Percentiles rank a stretch among this genome's conserved stretches.
phyloP scores from a whole-genome alignment of 2,329 filamentous ascomycete species.

The Talaromyces sp. region DNA sequence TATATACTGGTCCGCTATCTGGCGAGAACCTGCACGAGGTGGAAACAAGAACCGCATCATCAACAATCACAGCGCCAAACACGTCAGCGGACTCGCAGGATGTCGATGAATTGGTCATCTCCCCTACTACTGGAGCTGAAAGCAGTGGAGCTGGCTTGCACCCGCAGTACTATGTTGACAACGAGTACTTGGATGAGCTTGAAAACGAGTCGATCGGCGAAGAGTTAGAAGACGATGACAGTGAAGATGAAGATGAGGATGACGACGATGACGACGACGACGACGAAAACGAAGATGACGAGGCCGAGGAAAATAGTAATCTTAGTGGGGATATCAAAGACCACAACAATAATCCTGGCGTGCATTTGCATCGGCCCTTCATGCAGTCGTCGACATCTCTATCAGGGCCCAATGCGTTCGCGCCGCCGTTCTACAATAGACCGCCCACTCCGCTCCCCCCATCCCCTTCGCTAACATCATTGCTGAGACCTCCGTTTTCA shows the following conservation, averaged over 20 bases:
- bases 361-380: conserved; percentile 31
- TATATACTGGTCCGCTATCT: neutral
- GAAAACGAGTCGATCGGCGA: conserved; percentile 8
- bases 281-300: conserved; percentile 11
- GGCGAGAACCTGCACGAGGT: neutral
- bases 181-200: conserved; percentile 30
- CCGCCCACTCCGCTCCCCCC: conserved; percentile 93
- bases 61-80: neutral
- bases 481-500: conserved; percentile 68
- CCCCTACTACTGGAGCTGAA: conserved; percentile 21
- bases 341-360: conserved; percentile 21
- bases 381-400: conserved; percentile 38
- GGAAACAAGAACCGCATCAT: neutral
- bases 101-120: neutral
- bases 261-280: conserved; percentile 14
- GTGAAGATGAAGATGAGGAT: conserved; percentile 11
- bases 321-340: neutral
- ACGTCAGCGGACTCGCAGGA: conserved; percentile 3
- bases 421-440: conserved; percentile 91
- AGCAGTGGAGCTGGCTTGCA: conserved; percentile 40
- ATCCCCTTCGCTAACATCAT: conserved; percentile 84
- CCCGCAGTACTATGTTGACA: conserved; percentile 40
- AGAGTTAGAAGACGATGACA: conserved; percentile 9
- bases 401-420: conserved; percentile 47
- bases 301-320: neutral